Evolutionary conservation across 208 protist species (phyloP), one percentile per base, ranked within the genome.

Genomic region (Leishmania mexicana): DNA sequence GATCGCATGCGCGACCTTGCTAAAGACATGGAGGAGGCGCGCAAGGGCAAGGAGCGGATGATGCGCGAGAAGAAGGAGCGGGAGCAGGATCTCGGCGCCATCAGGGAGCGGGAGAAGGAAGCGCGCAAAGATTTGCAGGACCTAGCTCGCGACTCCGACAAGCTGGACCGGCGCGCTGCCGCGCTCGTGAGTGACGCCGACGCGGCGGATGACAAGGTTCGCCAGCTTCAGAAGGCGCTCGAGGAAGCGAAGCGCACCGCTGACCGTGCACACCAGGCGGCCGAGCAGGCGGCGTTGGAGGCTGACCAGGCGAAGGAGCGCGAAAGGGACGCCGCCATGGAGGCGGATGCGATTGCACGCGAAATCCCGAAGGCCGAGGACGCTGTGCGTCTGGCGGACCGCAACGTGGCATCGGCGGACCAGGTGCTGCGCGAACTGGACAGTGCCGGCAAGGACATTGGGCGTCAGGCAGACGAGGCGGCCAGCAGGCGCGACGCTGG

Each of bases 181-280:
- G 83, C 88, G 11, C 81, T 94, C 21, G 85, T 81, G 53, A 89
- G 85, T 47, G 95, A 98, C 76, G 92, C 91, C 58, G 85, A 81
- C 51, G 85, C 87, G 15, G 91, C 93, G 1, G 93, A 98, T 53
- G 95, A 98, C n/a, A 96, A 96, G 76, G 93, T 98, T 42, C 92
- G 93, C 11, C 92, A 96, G 86, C 84, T 98, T 38, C 90, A 95
- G 75, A 94, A 95, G 81, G 92, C 92, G 28, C 87, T 98, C 35
- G 93, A 96, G 77, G 93, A 98, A 54, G 95, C 95, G 31, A 87
- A 91, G 86, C 92, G 93, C 6, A 89, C 86, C 6, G 88, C 93
- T 1, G 95, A 98, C 82, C 86, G 95, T 1, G 93, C 93, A 8
- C 90, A 93, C 78, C 80, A 91, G 73, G 82, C 87, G 8, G 92